phyloP scores from a whole-genome alignment of 306 rosid genomes.

The Echinosophora koreensis region DNA sequence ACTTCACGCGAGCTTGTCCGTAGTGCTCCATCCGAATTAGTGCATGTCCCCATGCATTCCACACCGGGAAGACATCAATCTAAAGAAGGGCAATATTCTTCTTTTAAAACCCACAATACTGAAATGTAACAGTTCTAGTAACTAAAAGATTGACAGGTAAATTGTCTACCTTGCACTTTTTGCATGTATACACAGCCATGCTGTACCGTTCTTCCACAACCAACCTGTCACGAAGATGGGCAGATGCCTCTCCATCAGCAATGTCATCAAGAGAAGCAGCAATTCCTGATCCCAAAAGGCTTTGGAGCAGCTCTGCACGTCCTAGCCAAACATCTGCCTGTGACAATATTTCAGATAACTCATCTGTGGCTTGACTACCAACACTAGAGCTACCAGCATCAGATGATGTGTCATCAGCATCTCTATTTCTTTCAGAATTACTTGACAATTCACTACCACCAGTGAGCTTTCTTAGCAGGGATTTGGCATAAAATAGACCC shows the following conservation, averaged over 20 bases:
- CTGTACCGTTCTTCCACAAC: constrained; percentile 88
- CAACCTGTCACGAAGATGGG: constrained; percentile 92
- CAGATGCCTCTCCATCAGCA: constrained; percentile 92
- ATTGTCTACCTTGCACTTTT: constrained; percentile 88
- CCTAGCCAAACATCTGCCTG: constrained; percentile 88
- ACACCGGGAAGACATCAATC: constrained; percentile 98
- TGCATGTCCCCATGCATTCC: constrained; percentile 99
- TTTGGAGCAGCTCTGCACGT: constrained; percentile 96
- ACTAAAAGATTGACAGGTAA: constrained; percentile 25
- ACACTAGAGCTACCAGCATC: constrained; percentile 98
- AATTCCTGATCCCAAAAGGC: constrained; percentile 96
- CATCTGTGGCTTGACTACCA: constrained; percentile 92
- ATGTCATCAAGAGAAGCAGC: constrained; percentile 97
- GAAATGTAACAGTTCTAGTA: constrained; percentile 36
- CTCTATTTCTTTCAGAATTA: constrained; percentile 84
- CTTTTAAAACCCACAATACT: constrained; percentile 41
- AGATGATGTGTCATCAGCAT: constrained; percentile 87
- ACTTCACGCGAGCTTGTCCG: constrained; percentile 95
- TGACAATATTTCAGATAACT: constrained; percentile 79
- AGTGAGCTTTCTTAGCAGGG: constrained; percentile 84
- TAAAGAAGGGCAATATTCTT: constrained; percentile 53
- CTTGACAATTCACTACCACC: constrained; percentile 72
- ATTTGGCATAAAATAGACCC: constrained; percentile 89
- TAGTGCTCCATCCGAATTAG: constrained; percentile 97
- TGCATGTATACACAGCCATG: constrained; percentile 98